Conservation (phyloP, 2,329 filamentous ascomycete species). For the Colletotrichum zoysiae region DNA sequence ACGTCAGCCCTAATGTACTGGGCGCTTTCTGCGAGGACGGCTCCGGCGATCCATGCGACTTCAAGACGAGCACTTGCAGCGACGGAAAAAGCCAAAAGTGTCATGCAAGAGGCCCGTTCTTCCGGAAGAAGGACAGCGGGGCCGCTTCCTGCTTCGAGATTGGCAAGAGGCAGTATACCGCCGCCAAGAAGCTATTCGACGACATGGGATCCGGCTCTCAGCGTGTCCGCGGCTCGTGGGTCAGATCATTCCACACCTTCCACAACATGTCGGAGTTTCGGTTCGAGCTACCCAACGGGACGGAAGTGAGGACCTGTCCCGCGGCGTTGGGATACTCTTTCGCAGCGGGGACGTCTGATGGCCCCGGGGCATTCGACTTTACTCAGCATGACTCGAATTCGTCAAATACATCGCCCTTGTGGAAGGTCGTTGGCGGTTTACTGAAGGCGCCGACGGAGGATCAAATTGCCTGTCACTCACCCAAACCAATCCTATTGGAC, state of each 20-base stretch:
- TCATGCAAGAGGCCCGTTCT: constrained; percentile 78
- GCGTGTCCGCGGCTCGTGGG: constrained; percentile 70
- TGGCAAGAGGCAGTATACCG: constrained; percentile 74
- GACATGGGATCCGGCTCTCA: constrained; percentile 51
- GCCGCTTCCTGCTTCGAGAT: constrained; percentile 83
- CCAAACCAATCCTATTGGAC: constrained; percentile 88
- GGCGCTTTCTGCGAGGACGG: constrained; percentile 91
- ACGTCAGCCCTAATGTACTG: constrained; percentile 86
- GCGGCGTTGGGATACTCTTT: constrained; percentile 91
- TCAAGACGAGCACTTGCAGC: constrained; percentile 83
- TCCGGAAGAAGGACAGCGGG: constrained; percentile 75
- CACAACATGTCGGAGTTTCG: constrained; percentile 80
- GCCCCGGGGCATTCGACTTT: constrained; percentile 90
- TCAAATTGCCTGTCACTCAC: constrained; percentile 80
- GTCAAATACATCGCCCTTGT: constrained; percentile 80
- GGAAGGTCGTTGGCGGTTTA: constrained; percentile 78
- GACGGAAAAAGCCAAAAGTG: constrained; percentile 75
- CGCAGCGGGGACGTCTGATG: constrained; percentile 89
- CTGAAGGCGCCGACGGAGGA: constrained; percentile 76
- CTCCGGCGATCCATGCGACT: constrained; percentile 75
- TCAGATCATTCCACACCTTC: constrained; percentile 85
- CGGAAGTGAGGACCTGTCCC: constrained; percentile 79
- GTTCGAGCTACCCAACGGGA: constrained; percentile 80
- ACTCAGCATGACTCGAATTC: constrained; percentile 82
- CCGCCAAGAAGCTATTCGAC: constrained; percentile 63